phyloP scores from a whole-genome alignment of 495 filamentous ascomycete species.

The Aspergillus affinis region DNA sequence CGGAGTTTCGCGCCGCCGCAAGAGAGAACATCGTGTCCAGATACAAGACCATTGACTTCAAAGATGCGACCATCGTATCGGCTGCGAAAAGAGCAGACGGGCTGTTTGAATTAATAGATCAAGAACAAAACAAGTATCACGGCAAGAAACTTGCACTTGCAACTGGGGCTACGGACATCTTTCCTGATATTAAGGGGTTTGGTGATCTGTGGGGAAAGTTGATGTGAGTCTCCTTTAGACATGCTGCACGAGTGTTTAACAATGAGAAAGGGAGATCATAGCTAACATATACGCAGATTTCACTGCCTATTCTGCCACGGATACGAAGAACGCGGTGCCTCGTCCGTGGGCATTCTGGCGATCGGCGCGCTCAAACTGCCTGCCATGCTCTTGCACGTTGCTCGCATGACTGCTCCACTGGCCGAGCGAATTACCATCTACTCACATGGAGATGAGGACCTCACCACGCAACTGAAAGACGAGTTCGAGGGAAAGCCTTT shows the following conservation, averaged over 20 bases:
- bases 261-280: no score
- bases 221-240: slow-evolving; percentile 28
- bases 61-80: slow-evolving; percentile 26
- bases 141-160: slow-evolving; percentile 53
- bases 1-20: slow-evolving; percentile 37
- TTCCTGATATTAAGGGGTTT: slow-evolving; percentile 35
- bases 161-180: slow-evolving; percentile 41
- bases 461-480: neutral
- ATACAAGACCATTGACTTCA: slow-evolving; percentile 43
- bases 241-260: no score
- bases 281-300: slow-evolving; percentile 29
- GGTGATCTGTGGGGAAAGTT: slow-evolving; percentile 27
- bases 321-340: slow-evolving; percentile 39
- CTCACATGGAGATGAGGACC: slow-evolving; percentile 5
- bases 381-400: neutral
- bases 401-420: slow-evolving; percentile 4
- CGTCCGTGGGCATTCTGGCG: slow-evolving; percentile 30
- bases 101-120: slow-evolving; percentile 22
- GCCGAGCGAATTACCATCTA: slow-evolving; percentile 4
- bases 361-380: neutral
- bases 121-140: slow-evolving; percentile 24
- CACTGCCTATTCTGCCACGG: slow-evolving; percentile 51
- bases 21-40: slow-evolving; percentile 35
- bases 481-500: neutral
- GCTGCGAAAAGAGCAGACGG: neutral